Evolutionary conservation across 305 asterid species (phyloP).

Genomic region (Plantago coronopus): DNA sequence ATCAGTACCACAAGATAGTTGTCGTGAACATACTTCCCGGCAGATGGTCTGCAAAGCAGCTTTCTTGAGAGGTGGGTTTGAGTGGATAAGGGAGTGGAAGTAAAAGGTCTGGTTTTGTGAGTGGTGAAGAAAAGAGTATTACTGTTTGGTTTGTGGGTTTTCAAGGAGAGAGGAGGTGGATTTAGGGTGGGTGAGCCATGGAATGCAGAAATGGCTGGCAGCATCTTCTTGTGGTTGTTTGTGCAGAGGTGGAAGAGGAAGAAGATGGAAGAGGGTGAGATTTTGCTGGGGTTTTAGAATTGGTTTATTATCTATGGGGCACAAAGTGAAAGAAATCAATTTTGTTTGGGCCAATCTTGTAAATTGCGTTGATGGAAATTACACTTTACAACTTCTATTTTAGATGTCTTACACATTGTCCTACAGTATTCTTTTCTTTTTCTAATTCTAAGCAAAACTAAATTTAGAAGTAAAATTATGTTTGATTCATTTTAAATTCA

Average conservation of each 20-base stretch:
- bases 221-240: conserved; percentile 26
- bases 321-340: background rate
- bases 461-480: no score
- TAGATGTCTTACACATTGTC: no score
- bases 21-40: conserved; percentile 67
- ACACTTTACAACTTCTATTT: no score
- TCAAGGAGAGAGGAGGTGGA: conserved; percentile 24
- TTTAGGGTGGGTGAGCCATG: conserved; percentile 34
- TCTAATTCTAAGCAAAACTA: no score
- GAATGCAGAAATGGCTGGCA: conserved; percentile 34
- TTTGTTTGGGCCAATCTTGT: background rate
- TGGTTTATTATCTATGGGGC: background rate
- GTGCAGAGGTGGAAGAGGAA: background rate
- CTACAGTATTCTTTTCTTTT: no score
- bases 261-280: conserved; percentile 1
- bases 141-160: conserved; percentile 30
- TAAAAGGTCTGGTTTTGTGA: conserved; percentile 18
- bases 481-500: no score
- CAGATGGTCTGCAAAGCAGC: conserved; percentile 53
- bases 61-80: conserved; percentile 39
- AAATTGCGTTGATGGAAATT: no score
- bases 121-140: conserved; percentile 32
- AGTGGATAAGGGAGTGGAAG: conserved; percentile 28
- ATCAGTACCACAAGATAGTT: conserved; percentile 81
- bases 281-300: conserved; percentile 26